These are phyloP conservation scores for Mycena alexandri DNA, from an alignment of 768 basidiomycete species.

Conservation along the genomic window DNA sequence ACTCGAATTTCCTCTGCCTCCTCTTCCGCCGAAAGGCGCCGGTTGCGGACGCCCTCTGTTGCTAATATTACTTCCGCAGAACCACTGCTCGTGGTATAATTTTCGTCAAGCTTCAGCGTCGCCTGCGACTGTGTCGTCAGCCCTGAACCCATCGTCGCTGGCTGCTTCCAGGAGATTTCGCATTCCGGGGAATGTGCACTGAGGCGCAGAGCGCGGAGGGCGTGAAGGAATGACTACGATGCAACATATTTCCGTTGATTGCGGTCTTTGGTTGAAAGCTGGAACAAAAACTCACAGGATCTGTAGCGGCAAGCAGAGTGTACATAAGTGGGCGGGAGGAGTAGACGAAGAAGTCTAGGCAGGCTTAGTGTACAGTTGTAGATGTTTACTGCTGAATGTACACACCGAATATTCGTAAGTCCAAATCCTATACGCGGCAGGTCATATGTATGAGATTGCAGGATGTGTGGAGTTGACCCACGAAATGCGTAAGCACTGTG, in stretches of 20 bases:
- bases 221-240: constrained; percentile 1
- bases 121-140: too few relatives aligned
- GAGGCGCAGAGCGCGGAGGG: not conserved
- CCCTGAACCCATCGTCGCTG: too few relatives aligned
- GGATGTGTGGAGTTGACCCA: not conserved
- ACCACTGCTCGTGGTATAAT: too few relatives aligned
- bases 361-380: not conserved
- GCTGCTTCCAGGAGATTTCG: too few relatives aligned
- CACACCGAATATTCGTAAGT: not conserved
- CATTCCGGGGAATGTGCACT: too few relatives aligned
- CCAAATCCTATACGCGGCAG: not conserved
- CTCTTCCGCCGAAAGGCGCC: too few relatives aligned
- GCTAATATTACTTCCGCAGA: too few relatives aligned
- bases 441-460: not conserved
- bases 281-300: not conserved
- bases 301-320: not conserved
- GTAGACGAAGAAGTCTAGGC: not conserved
- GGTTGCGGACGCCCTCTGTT: too few relatives aligned
- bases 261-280: not conserved
- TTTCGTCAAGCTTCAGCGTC: too few relatives aligned
- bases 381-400: not conserved
- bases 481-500: not conserved
- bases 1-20: too few relatives aligned
- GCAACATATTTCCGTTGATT: not conserved
- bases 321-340: not conserved